phyloP scores from a whole-genome alignment of 2,329 filamentous ascomycete species.

The Fusarium domesticum region DNA sequence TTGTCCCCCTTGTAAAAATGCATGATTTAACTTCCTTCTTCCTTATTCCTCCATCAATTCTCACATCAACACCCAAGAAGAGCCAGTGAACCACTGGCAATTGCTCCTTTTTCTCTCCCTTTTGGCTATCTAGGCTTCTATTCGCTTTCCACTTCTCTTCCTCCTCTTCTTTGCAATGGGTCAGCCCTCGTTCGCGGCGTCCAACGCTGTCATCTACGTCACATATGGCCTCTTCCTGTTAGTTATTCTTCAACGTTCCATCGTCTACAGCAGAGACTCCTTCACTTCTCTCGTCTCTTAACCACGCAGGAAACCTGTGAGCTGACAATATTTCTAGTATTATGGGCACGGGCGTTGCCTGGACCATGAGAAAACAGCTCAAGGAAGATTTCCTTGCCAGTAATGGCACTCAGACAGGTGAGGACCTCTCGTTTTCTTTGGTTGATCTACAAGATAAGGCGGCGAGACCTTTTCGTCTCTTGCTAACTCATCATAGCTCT shows the following conservation, averaged over 20 bases:
- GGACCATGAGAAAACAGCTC: conserved; percentile 58
- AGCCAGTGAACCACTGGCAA: not conserved
- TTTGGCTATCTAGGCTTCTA: not conserved
- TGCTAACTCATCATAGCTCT: conserved; percentile 57
- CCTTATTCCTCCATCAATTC: not conserved
- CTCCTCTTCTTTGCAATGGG: conserved; percentile 53
- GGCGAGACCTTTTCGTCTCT: too few relatives aligned
- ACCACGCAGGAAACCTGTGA: not conserved
- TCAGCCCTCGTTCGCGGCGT: conserved; percentile 69
- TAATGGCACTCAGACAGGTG: conserved; percentile 82
- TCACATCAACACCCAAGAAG: not conserved
- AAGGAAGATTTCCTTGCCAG: conserved; percentile 70
- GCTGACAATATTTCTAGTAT: conserved; percentile 46
- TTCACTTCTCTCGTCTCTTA: not conserved
- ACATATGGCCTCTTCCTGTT: conserved; percentile 78
- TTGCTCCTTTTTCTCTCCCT: too few relatives aligned
- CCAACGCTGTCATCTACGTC: conserved; percentile 79
- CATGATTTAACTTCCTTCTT: not conserved
- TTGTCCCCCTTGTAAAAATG: not conserved
- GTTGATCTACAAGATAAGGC: conserved; percentile 3
- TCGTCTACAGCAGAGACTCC: not conserved
- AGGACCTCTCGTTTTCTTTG: conserved; percentile 35
- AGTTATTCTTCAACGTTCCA: conserved; percentile 26
- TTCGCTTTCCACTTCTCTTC: not conserved
- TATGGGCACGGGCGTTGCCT: conserved; percentile 59